These are phyloP conservation scores for Coniochaeta sp. DNA, from an alignment of 2,329 filamentous ascomycete species.

Conservation along the genomic window DNA sequence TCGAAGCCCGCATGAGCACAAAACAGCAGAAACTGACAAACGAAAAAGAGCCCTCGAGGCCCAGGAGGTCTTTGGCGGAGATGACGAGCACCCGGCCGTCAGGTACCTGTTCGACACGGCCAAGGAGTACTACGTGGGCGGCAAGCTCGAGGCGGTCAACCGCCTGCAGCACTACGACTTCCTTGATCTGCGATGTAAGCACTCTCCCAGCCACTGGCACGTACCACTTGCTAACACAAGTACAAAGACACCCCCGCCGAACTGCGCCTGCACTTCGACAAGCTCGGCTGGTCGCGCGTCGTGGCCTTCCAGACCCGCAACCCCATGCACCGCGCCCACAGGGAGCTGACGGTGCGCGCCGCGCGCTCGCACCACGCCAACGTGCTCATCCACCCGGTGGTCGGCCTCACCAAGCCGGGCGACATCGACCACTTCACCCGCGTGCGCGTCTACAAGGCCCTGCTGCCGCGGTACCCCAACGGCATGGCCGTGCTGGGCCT, in stretches of 20 bases:
- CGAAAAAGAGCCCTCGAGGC: conserved; percentile 71
- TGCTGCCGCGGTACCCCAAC: conserved; percentile 94
- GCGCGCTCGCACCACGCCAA: conserved; percentile 95
- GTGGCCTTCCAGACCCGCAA: conserved; percentile 99
- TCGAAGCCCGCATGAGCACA: conserved; percentile 12
- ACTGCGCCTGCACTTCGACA: conserved; percentile 94
- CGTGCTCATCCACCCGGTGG: conserved; percentile 97
- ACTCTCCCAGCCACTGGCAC: neutral
- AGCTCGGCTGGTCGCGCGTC: conserved; percentile 96
- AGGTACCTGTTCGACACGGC: conserved; percentile 79
- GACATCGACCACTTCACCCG: conserved; percentile 99
- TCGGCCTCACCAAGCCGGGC: conserved; percentile 96
- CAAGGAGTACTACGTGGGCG: conserved; percentile 87
- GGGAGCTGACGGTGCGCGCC: conserved; percentile 94
- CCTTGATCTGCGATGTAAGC: conserved; percentile 84
- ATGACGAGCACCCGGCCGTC: conserved; percentile 86
- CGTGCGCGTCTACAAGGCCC: conserved; percentile 95
- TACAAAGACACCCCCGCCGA: conserved; percentile 78
- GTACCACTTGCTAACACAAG: neutral
- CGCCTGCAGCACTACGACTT: conserved; percentile 98
- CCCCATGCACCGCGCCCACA: conserved; percentile 98
- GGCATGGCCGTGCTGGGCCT: conserved; percentile 97
- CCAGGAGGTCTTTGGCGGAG: conserved; percentile 87
- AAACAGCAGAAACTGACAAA: conserved; percentile 7
- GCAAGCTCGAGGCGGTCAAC: conserved; percentile 93